These are phyloP conservation scores for Ceratocystis lukuohia DNA, from an alignment of 2,329 filamentous ascomycete species.

Conservation along the genomic window DNA sequence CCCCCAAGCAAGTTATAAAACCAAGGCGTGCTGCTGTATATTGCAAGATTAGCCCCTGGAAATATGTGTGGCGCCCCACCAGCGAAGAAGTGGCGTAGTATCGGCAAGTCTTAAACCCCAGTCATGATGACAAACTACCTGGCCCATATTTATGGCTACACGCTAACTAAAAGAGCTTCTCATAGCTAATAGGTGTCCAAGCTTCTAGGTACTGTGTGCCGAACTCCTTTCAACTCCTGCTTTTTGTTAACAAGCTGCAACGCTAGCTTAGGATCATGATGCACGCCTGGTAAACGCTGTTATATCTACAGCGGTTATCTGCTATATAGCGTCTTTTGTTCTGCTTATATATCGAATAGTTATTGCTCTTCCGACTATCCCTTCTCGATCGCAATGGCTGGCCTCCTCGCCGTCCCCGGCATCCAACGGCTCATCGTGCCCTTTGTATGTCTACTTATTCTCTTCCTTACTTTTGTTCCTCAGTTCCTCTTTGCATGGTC, in stretches of 20 bases:
- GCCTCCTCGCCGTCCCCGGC: constrained; percentile 31
- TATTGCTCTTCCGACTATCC: neutral
- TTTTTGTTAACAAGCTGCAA: neutral
- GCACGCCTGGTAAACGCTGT: neutral
- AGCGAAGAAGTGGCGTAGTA: too few species aligned
- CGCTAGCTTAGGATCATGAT: neutral
- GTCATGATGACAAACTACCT: neutral
- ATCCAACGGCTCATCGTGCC: constrained; percentile 52
- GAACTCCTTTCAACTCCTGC: neutral
- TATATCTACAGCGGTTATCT: neutral
- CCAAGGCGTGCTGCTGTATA: too few species aligned
- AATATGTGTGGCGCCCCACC: too few species aligned
- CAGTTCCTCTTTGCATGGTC: constrained; percentile 52
- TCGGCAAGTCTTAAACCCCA: neutral
- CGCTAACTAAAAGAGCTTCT: neutral
- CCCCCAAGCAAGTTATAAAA: too few species aligned
- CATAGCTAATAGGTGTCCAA: neutral
- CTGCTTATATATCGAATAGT: neutral
- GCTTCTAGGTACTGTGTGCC: neutral
- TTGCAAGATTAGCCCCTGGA: too few species aligned
- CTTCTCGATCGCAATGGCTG: constrained; percentile 27
- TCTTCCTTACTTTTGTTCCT: constrained; percentile 57
- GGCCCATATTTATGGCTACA: neutral
- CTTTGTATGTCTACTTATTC: constrained; percentile 50
- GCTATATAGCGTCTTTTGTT: neutral